Evolutionary conservation across 441 rosid genomes (phyloP), one percentile per base, ranked within the genome.

Genomic region (Erodium chrysanthum): DNA sequence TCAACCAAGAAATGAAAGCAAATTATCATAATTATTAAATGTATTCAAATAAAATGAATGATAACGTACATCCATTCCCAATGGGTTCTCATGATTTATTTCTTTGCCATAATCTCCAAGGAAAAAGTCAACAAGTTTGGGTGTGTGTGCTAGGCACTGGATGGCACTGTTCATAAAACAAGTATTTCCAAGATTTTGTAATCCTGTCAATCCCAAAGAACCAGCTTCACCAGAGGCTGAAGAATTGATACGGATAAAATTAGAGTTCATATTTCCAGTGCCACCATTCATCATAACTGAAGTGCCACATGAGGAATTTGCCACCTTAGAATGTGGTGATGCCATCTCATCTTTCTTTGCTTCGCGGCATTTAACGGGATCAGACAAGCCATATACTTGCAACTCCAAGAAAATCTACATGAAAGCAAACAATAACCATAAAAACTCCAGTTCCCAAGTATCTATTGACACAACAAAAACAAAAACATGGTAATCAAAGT

Each of bases 101-200:
- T 88, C 94, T 83, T 68, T 80, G 66, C 73, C 79, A 72, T 84
- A 88, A 67, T 88, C 91, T 78, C 86, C 89, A 59, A 83, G 91
- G 76, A 88, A 84, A 78, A 83, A 88, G 78, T 88, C 89, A 75
- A 88, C 83, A 48, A 88, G 86, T 84, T 80, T 86, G 67, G 91
- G 94, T 63, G 91, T 88, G 80, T 86, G 94, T n/a, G 82, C 88
- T 81, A 88, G 79, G 85, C 94, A 88, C 76, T 88, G 94, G 71
- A 86, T 80, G 73, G 89, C 75, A 68, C 94, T 88, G 74, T 88
- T 88, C 94, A 88, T 84, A 77, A 88, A 88, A 75, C 94, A 88
- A 66, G 94, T 88, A 75, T 88, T 88, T 71, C 91, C 94, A 62
- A 88, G 87, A 79, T 88, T 88, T 77, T 88, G 94, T 78, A 88